These are phyloP conservation scores for Hirschioporus abietinus DNA, from an alignment of 768 basidiomycete species.

Conservation along the genomic window DNA sequence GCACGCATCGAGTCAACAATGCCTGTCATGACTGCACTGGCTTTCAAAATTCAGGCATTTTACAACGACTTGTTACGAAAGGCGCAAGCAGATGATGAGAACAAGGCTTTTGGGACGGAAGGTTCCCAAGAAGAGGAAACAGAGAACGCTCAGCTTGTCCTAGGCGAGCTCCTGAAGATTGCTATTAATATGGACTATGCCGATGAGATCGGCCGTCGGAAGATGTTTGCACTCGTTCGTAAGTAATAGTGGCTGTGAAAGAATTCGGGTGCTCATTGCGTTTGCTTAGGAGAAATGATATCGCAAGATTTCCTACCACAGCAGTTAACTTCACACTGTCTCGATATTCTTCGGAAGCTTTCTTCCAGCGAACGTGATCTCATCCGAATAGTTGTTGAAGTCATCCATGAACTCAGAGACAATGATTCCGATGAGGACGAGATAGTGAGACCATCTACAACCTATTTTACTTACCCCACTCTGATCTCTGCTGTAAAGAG, in stretches of 20 bases:
- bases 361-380: slow-evolving; percentile 76
- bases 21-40: slow-evolving; percentile 81
- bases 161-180: slow-evolving; percentile 77
- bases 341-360: slow-evolving; percentile 76
- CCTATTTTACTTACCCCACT: slow-evolving; percentile 3
- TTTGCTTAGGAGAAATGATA: slow-evolving; percentile 68
- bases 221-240: slow-evolving; percentile 86
- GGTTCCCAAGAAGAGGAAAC: slow-evolving; percentile 38
- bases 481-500: slow-evolving; percentile 15
- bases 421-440: slow-evolving; percentile 35
- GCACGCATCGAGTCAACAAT: slow-evolving; percentile 60
- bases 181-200: slow-evolving; percentile 82
- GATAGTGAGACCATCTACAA: slow-evolving; percentile 19
- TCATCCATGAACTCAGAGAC: slow-evolving; percentile 75
- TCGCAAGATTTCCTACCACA: slow-evolving; percentile 66
- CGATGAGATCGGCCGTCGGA: slow-evolving; percentile 86
- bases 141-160: slow-evolving; percentile 42
- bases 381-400: slow-evolving; percentile 84
- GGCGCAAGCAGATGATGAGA: slow-evolving; percentile 32
- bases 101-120: slow-evolving; percentile 21
- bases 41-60: slow-evolving; percentile 63
- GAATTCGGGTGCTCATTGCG: not conserved
- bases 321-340: slow-evolving; percentile 60
- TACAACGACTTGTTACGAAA: slow-evolving; percentile 61
- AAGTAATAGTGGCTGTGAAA: slow-evolving; percentile 27